Evolutionary conservation across 352 stramenopile genomes (phyloP).

Genomic region (Phytophthora foliorum): DNA sequence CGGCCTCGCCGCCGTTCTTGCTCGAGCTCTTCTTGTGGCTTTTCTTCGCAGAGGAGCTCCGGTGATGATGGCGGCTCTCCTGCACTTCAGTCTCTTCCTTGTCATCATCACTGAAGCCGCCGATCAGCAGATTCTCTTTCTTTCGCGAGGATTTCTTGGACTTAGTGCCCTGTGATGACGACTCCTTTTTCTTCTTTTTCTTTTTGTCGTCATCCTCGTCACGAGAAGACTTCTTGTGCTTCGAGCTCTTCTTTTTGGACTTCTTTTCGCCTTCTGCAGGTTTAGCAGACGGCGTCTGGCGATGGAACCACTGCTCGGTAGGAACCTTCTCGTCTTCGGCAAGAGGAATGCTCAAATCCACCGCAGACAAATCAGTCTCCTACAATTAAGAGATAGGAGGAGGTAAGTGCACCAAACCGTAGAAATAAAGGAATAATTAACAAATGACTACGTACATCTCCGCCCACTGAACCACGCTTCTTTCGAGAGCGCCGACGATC

Average conservation of each 20-base stretch:
- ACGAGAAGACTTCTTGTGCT: conserved; percentile 55
- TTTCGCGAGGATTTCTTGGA: conserved; percentile 37
- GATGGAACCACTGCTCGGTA: conserved; percentile 85
- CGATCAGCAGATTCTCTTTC: conserved; percentile 47
- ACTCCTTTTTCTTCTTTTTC: conserved; percentile 49
- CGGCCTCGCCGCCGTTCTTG: conserved; percentile 41
- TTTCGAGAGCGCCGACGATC: conserved; percentile 64
- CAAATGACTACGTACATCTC: conserved; percentile 46
- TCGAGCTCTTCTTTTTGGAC: conserved; percentile 72
- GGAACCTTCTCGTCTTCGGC: conserved; percentile 81
- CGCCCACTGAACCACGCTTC: conserved; percentile 45
- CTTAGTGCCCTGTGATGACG: conserved; percentile 43
- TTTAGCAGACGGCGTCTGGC: conserved; percentile 49
- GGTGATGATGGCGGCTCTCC: conserved; percentile 32
- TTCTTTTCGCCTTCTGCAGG: conserved; percentile 61
- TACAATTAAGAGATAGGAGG: conserved; percentile 23
- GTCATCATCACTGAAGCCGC: conserved; percentile 52
- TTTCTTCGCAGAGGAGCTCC: conserved; percentile 48
- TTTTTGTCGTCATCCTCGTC: conserved; percentile 50
- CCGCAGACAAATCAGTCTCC: conserved; percentile 74
- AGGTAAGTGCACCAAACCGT: background rate
- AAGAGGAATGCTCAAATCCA: conserved; percentile 84
- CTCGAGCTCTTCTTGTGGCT: conserved; percentile 60
- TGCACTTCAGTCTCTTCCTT: conserved; percentile 38
- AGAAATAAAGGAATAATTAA: background rate